phyloP scores from a whole-genome alignment of 2,329 filamentous ascomycete species.

The Zymoseptoria tritici region DNA sequence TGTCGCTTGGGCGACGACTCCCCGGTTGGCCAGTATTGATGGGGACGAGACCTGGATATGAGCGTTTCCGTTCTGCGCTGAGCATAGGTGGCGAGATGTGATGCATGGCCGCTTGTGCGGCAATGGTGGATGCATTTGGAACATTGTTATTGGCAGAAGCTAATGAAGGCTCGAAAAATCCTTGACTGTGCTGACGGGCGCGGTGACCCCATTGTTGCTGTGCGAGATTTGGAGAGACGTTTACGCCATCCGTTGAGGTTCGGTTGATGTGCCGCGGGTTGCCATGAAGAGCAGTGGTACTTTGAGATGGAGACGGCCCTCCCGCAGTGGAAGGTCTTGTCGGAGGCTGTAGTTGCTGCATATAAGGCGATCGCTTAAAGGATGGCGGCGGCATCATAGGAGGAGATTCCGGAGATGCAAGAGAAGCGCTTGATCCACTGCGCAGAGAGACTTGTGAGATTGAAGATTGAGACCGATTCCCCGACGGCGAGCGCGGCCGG shows the following conservation, averaged over 20 bases:
- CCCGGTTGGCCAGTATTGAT: constrained; percentile 28
- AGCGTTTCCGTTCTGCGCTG: constrained; percentile 53
- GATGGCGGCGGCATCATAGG: constrained; percentile 28
- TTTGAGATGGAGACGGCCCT: constrained; percentile 25
- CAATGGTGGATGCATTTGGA: constrained; percentile 65
- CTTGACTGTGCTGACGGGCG: constrained; percentile 64
- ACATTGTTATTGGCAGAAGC: constrained; percentile 28
- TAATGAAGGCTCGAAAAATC: constrained; percentile 67
- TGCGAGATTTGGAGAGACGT: constrained; percentile 23
- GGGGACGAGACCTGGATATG: constrained; percentile 62
- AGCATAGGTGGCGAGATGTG: constrained; percentile 24
- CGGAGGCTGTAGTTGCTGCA: constrained; percentile 19
- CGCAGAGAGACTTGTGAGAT: constrained; percentile 27
- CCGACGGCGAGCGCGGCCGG: constrained; percentile 25
- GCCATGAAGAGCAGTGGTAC: constrained; percentile 29
- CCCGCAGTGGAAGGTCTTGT: constrained; percentile 28
- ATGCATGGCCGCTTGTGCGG: constrained; percentile 70
- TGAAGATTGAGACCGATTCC: constrained; percentile 27
- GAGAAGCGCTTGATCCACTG: constrained; percentile 30
- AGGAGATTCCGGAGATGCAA: constrained; percentile 33
- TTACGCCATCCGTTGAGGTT: constrained; percentile 28
- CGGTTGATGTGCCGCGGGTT: constrained; percentile 25
- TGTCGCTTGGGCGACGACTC: constrained; percentile 22
- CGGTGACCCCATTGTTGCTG: constrained; percentile 41
- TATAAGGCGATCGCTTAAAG: constrained; percentile 32